These are phyloP conservation scores for Tilletia setariae DNA, from an alignment of 1,284 basidiomycete species.

Conservation along the genomic window DNA sequence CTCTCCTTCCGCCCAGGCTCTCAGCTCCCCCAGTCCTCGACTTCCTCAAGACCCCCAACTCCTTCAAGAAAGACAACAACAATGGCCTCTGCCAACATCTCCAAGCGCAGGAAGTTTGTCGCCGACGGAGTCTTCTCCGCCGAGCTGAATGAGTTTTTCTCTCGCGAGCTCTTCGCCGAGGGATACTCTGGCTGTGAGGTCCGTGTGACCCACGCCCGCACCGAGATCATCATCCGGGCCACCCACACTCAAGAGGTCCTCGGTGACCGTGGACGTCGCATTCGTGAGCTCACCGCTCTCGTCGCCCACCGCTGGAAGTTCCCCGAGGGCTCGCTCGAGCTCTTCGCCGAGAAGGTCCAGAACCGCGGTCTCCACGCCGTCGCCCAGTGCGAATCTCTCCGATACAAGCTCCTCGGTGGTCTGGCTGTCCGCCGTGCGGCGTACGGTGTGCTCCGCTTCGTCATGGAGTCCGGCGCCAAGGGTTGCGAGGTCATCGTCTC, in stretches of 20 bases:
- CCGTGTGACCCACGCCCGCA: slow-evolving; percentile 97
- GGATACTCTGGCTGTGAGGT: slow-evolving; percentile 99
- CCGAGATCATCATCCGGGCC: slow-evolving; percentile 99
- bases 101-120: slow-evolving; percentile 67
- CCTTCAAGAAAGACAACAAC: neutral
- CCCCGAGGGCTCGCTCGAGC: slow-evolving; percentile 92
- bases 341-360: slow-evolving; percentile 99
- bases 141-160: slow-evolving; percentile 96
- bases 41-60: neutral
- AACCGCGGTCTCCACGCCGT: slow-evolving; percentile 97
- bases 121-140: slow-evolving; percentile 98
- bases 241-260: slow-evolving; percentile 99
- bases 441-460: slow-evolving; percentile 99
- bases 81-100: slow-evolving; percentile 13
- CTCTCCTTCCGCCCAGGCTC: slow-evolving; percentile 21
- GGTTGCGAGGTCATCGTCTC: slow-evolving; percentile 99
- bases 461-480: slow-evolving; percentile 99
- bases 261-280: slow-evolving; percentile 98
- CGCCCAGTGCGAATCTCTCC: slow-evolving; percentile 96
- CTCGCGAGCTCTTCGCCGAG: slow-evolving; percentile 97
- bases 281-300: slow-evolving; percentile 95
- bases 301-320: slow-evolving; percentile 99
- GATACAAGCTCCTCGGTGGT: slow-evolving; percentile 99
- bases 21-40: neutral
- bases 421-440: slow-evolving; percentile 98